A percentile compares a stretch with the other conserved stretches of the same genome.
These are phyloP conservation scores for Pleomassaria siparia DNA, from an alignment of 2,329 filamentous ascomycete species.

Conservation along the genomic window DNA sequence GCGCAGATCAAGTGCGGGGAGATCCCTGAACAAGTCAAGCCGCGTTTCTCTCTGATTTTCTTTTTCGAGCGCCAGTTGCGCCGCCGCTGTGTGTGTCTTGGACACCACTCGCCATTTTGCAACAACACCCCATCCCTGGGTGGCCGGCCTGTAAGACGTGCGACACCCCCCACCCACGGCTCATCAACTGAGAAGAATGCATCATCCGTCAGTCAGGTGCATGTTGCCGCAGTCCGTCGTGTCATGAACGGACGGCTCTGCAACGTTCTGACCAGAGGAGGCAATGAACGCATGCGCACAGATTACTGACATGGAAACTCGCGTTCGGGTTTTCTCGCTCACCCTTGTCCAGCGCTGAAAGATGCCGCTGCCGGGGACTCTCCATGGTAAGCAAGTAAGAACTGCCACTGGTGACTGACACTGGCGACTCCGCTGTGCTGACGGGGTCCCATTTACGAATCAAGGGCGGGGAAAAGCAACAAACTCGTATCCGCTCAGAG, in stretches of 20 bases:
- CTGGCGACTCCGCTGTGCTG: slow-evolving; percentile 15
- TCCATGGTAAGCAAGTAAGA: too few species aligned
- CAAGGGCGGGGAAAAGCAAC: slow-evolving; percentile 8
- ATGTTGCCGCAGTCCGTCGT: background rate
- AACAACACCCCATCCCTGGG: slow-evolving; percentile 10
- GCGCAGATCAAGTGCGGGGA: slow-evolving; percentile 28
- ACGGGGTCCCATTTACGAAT: background rate
- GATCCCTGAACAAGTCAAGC: slow-evolving; percentile 32
- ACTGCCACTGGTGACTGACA: too few species aligned
- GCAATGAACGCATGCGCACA: slow-evolving; percentile 7
- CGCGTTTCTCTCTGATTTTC: slow-evolving; percentile 5
- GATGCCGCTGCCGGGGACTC: slow-evolving; percentile 12
- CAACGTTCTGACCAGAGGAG: too few species aligned
- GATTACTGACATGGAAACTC: background rate
- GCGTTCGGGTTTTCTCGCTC: slow-evolving; percentile 15
- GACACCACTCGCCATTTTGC: slow-evolving; percentile 6
- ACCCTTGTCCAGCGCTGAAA: slow-evolving; percentile 19
- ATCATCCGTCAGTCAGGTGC: background rate
- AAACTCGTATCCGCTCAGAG: slow-evolving; percentile 15
- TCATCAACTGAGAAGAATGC: too few species aligned
- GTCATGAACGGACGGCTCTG: background rate
- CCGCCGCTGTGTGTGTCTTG: too few species aligned
- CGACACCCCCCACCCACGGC: slow-evolving; percentile 1
- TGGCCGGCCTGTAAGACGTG: slow-evolving; percentile 6
- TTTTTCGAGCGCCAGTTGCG: slow-evolving; percentile 10